Evolutionary conservation across 108 stramenopile genomes (phyloP).

Genomic region (Cyclotella choctawhatcheeana): DNA sequence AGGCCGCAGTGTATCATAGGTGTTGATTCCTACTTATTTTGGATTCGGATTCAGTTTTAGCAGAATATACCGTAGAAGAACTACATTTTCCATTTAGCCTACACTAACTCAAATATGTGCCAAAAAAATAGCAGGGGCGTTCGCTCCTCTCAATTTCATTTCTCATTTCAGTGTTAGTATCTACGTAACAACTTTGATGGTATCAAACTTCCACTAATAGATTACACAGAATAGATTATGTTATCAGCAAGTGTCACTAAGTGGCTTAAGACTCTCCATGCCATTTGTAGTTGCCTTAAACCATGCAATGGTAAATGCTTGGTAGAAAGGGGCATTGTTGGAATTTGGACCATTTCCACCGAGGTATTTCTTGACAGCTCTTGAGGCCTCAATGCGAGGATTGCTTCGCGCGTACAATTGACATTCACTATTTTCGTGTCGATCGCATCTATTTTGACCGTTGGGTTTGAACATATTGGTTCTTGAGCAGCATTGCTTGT

Average conservation of each 20-base stretch:
- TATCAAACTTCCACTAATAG: too few species aligned
- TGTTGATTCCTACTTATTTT: too few species aligned
- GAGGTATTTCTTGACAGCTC: slow-evolving; percentile 30
- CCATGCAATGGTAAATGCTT: slow-evolving; percentile 45
- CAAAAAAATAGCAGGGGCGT: too few species aligned
- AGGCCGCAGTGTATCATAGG: too few species aligned
- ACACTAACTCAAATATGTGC: too few species aligned
- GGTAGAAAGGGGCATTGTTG: slow-evolving; percentile 44
- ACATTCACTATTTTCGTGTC: slow-evolving; percentile 18
- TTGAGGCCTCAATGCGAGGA: slow-evolving; percentile 26
- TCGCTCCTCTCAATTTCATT: too few species aligned
- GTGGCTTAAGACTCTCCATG: slow-evolving; percentile 3
- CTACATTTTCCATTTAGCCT: too few species aligned
- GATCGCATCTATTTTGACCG: slow-evolving; percentile 39
- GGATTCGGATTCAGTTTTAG: too few species aligned
- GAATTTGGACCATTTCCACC: slow-evolving; percentile 23
- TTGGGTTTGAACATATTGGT: slow-evolving; percentile 37
- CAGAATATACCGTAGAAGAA: too few species aligned
- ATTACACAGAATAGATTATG: too few species aligned
- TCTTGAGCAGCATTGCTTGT: slow-evolving; percentile 43
- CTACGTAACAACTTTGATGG: too few species aligned
- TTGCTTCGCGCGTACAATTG: neutral
- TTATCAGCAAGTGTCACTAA: slow-evolving; percentile 18
- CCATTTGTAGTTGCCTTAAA: slow-evolving; percentile 48
- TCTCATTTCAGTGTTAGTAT: too few species aligned